These are phyloP conservation scores for Sporobolus alterniflorus DNA, from an alignment of 202 grass and related monocot genomes.

Conservation along the genomic window DNA sequence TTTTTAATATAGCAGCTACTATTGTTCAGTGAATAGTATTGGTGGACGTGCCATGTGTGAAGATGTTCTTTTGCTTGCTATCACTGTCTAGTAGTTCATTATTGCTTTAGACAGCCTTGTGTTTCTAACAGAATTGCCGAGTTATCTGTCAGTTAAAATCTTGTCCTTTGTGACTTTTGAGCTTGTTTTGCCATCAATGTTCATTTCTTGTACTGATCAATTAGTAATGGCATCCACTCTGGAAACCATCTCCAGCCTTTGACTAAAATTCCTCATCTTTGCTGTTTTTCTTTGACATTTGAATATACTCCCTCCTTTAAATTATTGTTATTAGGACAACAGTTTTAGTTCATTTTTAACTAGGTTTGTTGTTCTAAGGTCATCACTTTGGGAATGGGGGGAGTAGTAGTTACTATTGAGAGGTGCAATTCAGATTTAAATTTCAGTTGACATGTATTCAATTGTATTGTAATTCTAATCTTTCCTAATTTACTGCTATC, in stretches of 20 bases:
- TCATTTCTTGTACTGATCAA: not conserved
- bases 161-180: not conserved
- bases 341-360: too few species aligned
- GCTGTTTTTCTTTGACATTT: not conserved
- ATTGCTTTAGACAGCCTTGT: not conserved
- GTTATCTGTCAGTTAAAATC: not conserved
- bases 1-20: not conserved
- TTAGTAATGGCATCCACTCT: not conserved
- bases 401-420: not conserved
- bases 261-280: slow-evolving; percentile 1
- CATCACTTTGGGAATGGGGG: too few species aligned
- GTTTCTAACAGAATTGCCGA: not conserved
- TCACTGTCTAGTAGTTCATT: not conserved
- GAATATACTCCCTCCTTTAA: too few species aligned
- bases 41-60: not conserved
- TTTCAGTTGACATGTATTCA: slow-evolving; percentile 19
- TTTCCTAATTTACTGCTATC: slow-evolving; percentile 32
- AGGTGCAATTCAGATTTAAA: not conserved
- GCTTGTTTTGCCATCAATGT: not conserved
- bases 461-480: not conserved
- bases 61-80: not conserved
- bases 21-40: not conserved
- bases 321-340: too few species aligned
- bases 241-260: not conserved
- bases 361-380: too few species aligned